These are phyloP conservation scores for Stemphylium lycopersici DNA, from an alignment of 2,329 filamentous ascomycete genomes.

Conservation along the genomic window DNA sequence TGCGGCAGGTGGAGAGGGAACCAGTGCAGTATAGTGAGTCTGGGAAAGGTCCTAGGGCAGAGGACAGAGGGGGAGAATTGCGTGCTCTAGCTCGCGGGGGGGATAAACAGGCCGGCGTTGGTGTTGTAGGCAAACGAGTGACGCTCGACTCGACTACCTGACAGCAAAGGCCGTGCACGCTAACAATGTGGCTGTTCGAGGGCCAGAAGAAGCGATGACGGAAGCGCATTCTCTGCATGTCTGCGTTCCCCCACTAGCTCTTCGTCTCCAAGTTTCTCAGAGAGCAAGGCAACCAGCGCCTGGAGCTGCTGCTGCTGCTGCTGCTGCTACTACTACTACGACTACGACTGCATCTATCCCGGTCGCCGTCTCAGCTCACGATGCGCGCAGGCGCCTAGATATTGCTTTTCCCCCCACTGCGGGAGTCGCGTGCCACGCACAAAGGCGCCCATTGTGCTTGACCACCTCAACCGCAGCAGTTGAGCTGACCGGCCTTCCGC, in stretches of 20 bases:
- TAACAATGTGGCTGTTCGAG: conserved; percentile 17
- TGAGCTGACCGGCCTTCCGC: no score
- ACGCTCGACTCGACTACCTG: conserved; percentile 17
- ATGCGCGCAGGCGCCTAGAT: no score
- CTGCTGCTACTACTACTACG: no score
- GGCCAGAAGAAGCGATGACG: conserved; percentile 22
- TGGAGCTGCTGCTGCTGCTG: no score
- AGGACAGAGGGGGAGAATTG: conserved; percentile 18
- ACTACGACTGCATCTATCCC: no score
- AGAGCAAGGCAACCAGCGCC: no score
- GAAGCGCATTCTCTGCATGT: conserved; percentile 26
- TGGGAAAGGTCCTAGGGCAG: neutral
- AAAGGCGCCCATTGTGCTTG: no score
- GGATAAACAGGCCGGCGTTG: conserved; percentile 22
- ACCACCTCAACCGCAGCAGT: no score
- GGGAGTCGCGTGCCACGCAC: no score
- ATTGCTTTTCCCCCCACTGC: no score
- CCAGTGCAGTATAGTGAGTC: conserved; percentile 5
- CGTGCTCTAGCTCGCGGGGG: conserved; percentile 26
- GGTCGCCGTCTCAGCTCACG: no score
- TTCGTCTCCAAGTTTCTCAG: neutral
- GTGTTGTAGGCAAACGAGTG: conserved; percentile 25
- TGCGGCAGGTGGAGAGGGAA: conserved; percentile 4
- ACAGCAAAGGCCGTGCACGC: conserved; percentile 14
- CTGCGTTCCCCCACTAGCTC: conserved; percentile 15